Conservation (phyloP, 75 land plant genomes). For the Cupressus sempervirens region DNA sequence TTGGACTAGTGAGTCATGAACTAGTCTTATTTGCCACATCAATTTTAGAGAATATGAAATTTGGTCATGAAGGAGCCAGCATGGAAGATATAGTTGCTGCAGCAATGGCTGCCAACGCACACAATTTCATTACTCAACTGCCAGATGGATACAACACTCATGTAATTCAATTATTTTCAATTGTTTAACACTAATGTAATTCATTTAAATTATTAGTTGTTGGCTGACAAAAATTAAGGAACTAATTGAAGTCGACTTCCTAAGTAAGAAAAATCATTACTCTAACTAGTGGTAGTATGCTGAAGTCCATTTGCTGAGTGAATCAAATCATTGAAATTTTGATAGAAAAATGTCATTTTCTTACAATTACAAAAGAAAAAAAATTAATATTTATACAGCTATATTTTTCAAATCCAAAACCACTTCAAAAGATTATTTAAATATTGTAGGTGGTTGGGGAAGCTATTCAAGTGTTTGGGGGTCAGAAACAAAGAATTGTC, state of each 20-base stretch:
- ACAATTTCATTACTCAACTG: conserved; percentile 59
- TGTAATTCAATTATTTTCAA: conserved; percentile 15
- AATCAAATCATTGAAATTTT: no score
- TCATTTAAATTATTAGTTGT: no score
- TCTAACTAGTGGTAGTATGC: no score
- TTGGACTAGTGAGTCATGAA: conserved; percentile 83
- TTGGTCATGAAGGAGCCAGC: conserved; percentile 66
- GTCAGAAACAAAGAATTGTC: conserved; percentile 15
- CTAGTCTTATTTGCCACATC: conserved; percentile 75
- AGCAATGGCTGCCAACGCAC: conserved; percentile 70
- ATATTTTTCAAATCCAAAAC: no score
- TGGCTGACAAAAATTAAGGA: not conserved
- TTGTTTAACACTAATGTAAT: no score
- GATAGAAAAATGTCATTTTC: no score
- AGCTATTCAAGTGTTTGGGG: conserved; percentile 14
- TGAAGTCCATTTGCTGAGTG: not conserved
- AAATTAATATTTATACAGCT: no score
- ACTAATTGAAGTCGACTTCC: not conserved
- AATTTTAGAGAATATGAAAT: conserved; percentile 58
- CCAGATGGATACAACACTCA: conserved; percentile 64
- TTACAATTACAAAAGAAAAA: no score
- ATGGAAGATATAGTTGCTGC: conserved; percentile 60
- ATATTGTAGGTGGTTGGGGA: conserved; percentile 1
- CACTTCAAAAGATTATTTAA: not conserved
- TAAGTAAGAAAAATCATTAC: not conserved